These are phyloP conservation scores for Rhododendron kiyosumense DNA, from an alignment of 148 eudicot genomes.

Conservation along the genomic window DNA sequence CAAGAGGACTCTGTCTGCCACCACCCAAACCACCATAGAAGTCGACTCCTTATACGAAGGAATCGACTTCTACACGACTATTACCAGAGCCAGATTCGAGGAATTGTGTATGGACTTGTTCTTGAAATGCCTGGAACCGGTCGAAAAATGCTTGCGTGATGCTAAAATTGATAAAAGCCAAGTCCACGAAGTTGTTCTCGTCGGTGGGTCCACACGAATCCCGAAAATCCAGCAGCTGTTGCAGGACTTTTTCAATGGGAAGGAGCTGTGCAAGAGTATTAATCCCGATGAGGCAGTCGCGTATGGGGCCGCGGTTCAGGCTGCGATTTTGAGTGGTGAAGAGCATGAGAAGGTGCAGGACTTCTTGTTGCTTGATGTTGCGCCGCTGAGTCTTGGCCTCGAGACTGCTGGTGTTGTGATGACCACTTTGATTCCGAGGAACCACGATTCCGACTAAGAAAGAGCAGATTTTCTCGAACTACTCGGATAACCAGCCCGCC, in stretches of 20 bases:
- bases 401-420: constrained; percentile 36
- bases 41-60: constrained; percentile 37
- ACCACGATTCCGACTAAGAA: constrained; percentile 38
- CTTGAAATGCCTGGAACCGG: constrained; percentile 32
- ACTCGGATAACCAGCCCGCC: constrained; percentile 35
- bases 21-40: constrained; percentile 28
- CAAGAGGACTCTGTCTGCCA: constrained; percentile 25
- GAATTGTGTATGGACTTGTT: constrained; percentile 36
- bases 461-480: constrained; percentile 31
- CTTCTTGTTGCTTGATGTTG: constrained; percentile 28
- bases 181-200: constrained; percentile 30
- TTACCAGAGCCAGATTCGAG: constrained; percentile 35
- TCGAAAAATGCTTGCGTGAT: constrained; percentile 32
- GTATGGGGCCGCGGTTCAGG: constrained; percentile 40
- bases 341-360: constrained; percentile 34
- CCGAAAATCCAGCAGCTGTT: constrained; percentile 36
- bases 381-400: constrained; percentile 27
- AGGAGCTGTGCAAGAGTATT: constrained; percentile 36
- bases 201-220: constrained; percentile 37
- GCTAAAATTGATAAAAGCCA: constrained; percentile 29
- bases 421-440: constrained; percentile 29
- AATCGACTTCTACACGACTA: constrained; percentile 28
- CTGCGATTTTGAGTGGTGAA: constrained; percentile 33
- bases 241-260: constrained; percentile 38
- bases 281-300: constrained; percentile 43